Conservation (phyloP, 2,329 filamentous ascomycete species). For the Aspergillus clavatus region DNA sequence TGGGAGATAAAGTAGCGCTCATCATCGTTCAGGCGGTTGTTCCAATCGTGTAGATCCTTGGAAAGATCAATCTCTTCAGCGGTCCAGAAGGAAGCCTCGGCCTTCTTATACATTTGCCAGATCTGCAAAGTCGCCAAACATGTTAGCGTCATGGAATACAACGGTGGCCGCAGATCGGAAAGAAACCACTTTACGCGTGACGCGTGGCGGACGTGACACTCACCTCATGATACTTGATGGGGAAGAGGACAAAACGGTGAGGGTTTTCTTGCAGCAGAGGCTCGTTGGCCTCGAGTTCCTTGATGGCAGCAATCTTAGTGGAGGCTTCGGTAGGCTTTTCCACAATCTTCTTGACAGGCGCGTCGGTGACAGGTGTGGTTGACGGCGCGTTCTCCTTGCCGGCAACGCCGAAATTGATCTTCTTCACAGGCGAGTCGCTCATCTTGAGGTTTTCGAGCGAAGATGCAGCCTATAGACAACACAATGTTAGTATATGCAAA, state of each 20-base stretch:
- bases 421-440: conserved; percentile 81
- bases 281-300: conserved; percentile 72
- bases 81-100: conserved; percentile 99
- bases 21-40: conserved; percentile 93
- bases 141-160: conserved; percentile 35
- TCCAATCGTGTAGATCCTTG: conserved; percentile 99
- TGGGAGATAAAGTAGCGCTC: conserved; percentile 98
- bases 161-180: conserved; percentile 9
- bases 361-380: conserved; percentile 48
- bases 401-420: conserved; percentile 68
- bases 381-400: conserved; percentile 76
- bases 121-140: conserved; percentile 55
- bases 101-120: conserved; percentile 99
- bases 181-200: conserved; percentile 64
- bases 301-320: conserved; percentile 50
- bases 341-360: conserved; percentile 53
- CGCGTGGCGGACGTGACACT: conserved; percentile 51
- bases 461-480: conserved; percentile 64
- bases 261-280: conserved; percentile 93
- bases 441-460: conserved; percentile 87
- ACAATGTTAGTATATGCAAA: conserved; percentile 37
- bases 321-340: conserved; percentile 40
- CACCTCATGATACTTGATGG: conserved; percentile 99
- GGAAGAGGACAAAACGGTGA: conserved; percentile 93
- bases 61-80: conserved; percentile 98